These are phyloP conservation scores for Aspergillus hortae DNA, from an alignment of 2,329 filamentous ascomycete species.

Conservation along the genomic window DNA sequence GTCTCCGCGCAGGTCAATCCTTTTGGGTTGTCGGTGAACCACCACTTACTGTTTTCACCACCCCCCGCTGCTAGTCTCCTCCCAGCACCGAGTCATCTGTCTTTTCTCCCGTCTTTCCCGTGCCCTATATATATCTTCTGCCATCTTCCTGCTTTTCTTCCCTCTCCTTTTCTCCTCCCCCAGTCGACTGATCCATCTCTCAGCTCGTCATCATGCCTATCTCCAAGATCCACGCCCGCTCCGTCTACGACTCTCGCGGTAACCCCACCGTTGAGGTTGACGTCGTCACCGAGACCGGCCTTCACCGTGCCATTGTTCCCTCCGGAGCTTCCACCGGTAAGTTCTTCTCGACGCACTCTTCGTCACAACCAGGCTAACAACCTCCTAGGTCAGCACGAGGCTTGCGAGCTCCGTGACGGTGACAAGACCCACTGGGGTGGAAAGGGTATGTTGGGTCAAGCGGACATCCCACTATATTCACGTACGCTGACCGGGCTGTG, in stretches of 20 bases:
- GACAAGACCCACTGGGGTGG: conserved; percentile 83
- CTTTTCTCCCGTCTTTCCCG: conserved; percentile 5
- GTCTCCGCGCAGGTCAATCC: conserved; percentile 21
- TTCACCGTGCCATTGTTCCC: conserved; percentile 96
- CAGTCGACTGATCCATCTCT: conserved; percentile 24
- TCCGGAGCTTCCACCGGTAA: conserved; percentile 90
- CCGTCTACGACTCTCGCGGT: conserved; percentile 95
- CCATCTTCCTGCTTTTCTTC: conserved; percentile 11
- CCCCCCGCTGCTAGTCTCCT: conserved; percentile 32
- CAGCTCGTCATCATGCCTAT: conserved; percentile 69
- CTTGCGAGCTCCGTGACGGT: conserved; percentile 84
- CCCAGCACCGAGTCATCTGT: conserved; percentile 18
- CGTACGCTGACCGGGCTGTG: conserved; percentile 1
- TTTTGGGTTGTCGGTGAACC: conserved; percentile 41
- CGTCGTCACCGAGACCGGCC: conserved; percentile 90
- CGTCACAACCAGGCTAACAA: conserved; percentile 19
- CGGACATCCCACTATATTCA: background rate
- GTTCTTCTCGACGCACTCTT: background rate
- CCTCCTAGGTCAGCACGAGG: conserved; percentile 74
- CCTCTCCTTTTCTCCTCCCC: conserved; percentile 13
- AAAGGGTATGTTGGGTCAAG: conserved; percentile 58
- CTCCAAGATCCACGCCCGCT: conserved; percentile 85
- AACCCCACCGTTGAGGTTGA: conserved; percentile 99
- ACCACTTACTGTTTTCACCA: conserved; percentile 8
- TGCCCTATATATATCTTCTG: conserved; percentile 16